Percentiles rank a stretch among this genome's conserved stretches.
phyloP scores from a whole-genome alignment of 257 asterid genomes.

The Lithospermum erythrorhizon region DNA sequence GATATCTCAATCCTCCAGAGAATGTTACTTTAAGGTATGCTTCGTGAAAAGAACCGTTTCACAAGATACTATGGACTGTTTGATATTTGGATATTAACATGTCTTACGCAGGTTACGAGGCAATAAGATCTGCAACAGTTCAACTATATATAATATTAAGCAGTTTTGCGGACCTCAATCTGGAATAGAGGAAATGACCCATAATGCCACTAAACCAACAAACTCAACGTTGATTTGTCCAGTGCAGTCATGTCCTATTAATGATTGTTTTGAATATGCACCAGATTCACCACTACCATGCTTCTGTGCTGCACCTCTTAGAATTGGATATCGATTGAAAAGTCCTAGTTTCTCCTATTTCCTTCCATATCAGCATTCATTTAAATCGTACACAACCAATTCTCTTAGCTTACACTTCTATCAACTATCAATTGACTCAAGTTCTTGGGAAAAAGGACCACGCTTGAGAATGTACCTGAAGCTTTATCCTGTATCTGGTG shows the following conservation, averaged over 20 bases:
- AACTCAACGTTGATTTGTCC: conserved; percentile 18
- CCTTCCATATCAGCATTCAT: conserved; percentile 23
- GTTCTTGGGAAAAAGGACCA: conserved; percentile 37
- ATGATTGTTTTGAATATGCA: conserved; percentile 31
- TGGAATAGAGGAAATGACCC: conserved; percentile 13
- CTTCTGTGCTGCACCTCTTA: conserved; percentile 43
- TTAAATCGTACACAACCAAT: conserved; percentile 21
- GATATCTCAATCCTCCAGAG: conserved; percentile 33
- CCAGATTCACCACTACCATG: conserved; percentile 29
- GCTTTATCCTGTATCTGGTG: conserved; percentile 28
- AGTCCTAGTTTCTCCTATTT: conserved; percentile 43
- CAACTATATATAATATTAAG: conserved; percentile 20
- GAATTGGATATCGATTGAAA: conserved; percentile 40
- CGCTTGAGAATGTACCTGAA: conserved; percentile 40
- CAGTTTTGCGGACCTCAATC: conserved; percentile 22
- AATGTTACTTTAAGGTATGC: conserved; percentile 33
- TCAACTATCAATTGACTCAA: conserved; percentile 31
- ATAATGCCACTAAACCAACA: conserved; percentile 11
- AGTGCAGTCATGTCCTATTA: conserved; percentile 29
- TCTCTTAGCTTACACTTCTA: conserved; percentile 22
- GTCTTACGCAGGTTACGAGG: conserved; percentile 24
- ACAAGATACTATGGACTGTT: neutral
- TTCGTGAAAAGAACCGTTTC: neutral
- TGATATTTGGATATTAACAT: conserved; percentile 9
- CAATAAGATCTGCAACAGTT: conserved; percentile 30